Evolutionary conservation across 805 yeast species (phyloP), one percentile per base, ranked within the genome.

Genomic region (Kuraishia piskuri): DNA sequence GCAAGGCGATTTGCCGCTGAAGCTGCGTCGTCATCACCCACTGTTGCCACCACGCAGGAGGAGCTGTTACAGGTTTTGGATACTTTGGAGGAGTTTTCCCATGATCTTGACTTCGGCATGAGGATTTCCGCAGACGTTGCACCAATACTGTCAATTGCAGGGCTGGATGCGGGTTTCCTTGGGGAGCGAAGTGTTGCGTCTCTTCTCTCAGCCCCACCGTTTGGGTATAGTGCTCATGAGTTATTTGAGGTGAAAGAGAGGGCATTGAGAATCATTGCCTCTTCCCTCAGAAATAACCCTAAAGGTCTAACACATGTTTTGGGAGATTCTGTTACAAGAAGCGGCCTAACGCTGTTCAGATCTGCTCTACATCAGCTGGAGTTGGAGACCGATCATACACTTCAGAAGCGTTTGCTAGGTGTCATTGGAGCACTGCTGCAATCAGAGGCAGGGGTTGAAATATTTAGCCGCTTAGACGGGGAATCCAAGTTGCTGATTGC

Each of bases 221-320:
- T 45, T 23, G 22, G 23, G 36, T 8, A 48, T 50, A 53, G 37
- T 12, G n/a, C 36, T 1, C 10, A 10, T 0, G 53, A 54, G 10
- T 12, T 50, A 1, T 54, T 53, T 48, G 54, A 54, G 3, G 50
- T 73, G 1, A 71, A 75, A 54, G 94, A 89, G 54, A 60, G 77
- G 48, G 65, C 82, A 1, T 77, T 82, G 14, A 72, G 90, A 56
- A 72, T 86, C 25, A 70, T 90, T 54, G 84, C 87, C 0, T 75
- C 88, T 4, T 68, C 91, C 3, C 66, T 90, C 48, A 75, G 96
- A 60, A 90, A 90, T 64, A 90, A 90, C 63, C 82, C 81, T 1
- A 46, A 58, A 2, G 68, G 70, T 0, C 63, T 62, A 48, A 47
- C 53, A 7, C 50, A 52, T 2, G 59, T 61, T 48, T 50, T 65